Evolutionary conservation across 805 yeast genomes (phyloP), one percentile per base, ranked within the genome.

Genomic region (Monosporozyma servazzii): DNA sequence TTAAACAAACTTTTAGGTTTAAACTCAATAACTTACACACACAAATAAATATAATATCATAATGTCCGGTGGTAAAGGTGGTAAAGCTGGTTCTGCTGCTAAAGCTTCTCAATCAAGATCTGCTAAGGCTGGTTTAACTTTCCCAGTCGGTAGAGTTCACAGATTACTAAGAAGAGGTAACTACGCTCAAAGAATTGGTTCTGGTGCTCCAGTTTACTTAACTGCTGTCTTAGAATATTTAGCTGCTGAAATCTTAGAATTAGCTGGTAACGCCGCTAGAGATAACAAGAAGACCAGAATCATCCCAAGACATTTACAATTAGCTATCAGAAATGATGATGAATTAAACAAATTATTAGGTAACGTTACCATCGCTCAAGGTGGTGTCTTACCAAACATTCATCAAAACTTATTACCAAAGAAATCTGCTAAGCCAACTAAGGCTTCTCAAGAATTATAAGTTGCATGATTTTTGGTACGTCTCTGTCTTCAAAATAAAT

Each of bases 131-230:
- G 98, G 97, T 75, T 83, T 91, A 71, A 88, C 95, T 67, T 91
- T 91, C 95, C 98, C 98, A 78, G 98, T 91, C 64, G 98, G 98
- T 75, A 90, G 98, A 84, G 93, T 91, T 64, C 96, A 91, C 81
- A 84, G 97, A 78, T 81, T 90, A 65, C 77, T 91, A 70, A 88
- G 95, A 83, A 88, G 86, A 77, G 96, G 96, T 73, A 88, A 90
- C 84, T 88, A 91, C 79, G 95, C 97, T 70, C 95, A 90, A 78
- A 85, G 98, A 79, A 84, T 91, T 66, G 97, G 98, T 82, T 89
- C 97, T 62, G 96, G 96, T 83, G 97, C 98, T 67, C 97, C 98
- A 77, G 91, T 91, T 59, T 91, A 90, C 78, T 80, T 91, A 71
- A 90, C 98, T 63, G 95, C 98, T 52, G 97, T 91, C 53, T 80